These are phyloP conservation scores for Hygrophorus russula DNA, from an alignment of 768 basidiomycete species.

Conservation along the genomic window DNA sequence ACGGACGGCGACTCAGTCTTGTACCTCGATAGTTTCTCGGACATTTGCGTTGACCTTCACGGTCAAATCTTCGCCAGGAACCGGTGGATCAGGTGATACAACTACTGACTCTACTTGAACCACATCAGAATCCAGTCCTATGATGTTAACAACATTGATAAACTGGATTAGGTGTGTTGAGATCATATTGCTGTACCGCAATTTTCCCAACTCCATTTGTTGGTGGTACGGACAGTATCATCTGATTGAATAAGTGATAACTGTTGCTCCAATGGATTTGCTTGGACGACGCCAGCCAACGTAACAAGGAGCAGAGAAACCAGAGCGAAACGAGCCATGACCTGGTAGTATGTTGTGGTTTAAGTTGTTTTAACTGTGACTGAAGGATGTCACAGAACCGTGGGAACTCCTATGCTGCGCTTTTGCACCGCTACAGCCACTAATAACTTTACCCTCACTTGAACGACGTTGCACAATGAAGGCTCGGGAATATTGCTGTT, in stretches of 20 bases:
- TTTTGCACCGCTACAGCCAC: conserved; percentile 13
- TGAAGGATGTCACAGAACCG: too few relatives aligned
- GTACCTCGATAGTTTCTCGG: conserved; percentile 52
- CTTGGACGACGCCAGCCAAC: conserved; percentile 8
- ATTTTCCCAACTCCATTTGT: conserved; percentile 54
- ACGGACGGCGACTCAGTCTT: conserved; percentile 4
- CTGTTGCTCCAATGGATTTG: conserved; percentile 14
- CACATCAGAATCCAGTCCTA: conserved; percentile 34
- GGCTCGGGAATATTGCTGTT: conserved; percentile 83
- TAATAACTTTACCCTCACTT: neutral
- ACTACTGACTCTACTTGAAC: conserved; percentile 61
- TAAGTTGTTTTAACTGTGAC: too few relatives aligned
- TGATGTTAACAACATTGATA: neutral
- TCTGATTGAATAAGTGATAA: conserved; percentile 15
- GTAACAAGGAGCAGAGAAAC: conserved; percentile 15
- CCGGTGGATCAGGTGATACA: conserved; percentile 80
- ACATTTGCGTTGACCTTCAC: conserved; percentile 64
- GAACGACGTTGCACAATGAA: conserved; percentile 32
- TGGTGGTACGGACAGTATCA: conserved; percentile 20
- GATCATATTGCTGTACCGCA: conserved; percentile 52
- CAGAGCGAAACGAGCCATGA: conserved; percentile 31
- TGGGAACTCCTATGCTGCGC: too few relatives aligned
- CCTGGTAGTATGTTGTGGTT: too few relatives aligned
- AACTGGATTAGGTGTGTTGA: neutral
- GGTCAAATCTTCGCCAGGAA: conserved; percentile 81